Evolutionary conservation across 2,329 filamentous ascomycete genomes (phyloP), one percentile per base, ranked within the genome.

Genomic region (Fusarium pseudoanthophilum): DNA sequence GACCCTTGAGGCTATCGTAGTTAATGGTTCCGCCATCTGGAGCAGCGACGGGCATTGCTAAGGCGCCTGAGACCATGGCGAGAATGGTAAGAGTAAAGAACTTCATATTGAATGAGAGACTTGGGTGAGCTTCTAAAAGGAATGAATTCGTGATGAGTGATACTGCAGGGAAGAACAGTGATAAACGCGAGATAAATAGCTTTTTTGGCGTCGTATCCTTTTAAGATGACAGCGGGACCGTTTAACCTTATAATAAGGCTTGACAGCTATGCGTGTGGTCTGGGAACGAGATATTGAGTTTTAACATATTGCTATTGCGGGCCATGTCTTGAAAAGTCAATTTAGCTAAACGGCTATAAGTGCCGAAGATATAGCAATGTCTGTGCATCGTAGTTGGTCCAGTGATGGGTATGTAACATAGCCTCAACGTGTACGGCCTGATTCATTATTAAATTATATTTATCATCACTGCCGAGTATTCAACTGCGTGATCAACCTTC

Each of bases 241-340:
- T 15, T 34, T 18, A 57, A 45, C 28, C n/a, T 57, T 57, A n/a
- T n/a, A n/a, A 21, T 32, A 8, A 26, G 13, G 15, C 16, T 26
- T 24, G 21, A 24, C 39, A 20, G 28, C 11, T 16, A 21, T 34
- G 21, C 5, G n/a, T 9, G n/a, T 45, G 16, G 13, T 9, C 34
- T 7, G 11, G 39, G n/a, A 34, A 57, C 39, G 21, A 57, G 53
- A 20, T 20, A 57, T 57, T 32, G 9, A 45, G 39, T 57, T 57
- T 45, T 26, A 6, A 2, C 2, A 2, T 21, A 11, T 37, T 7
- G 0, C 7, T 7, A 24, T 32, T 24, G 15, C 30, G 4, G 2
- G n/a, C 11, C 48, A 24, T 24, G 6, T 16, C 9, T 11, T 8
- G 20, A 14, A 49, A 49, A 13, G 0, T 13, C 2, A 32, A 20